Evolutionary conservation across 2,329 filamentous ascomycete genomes (phyloP), one percentile per base, ranked within the genome.

Genomic region (Sporothrix humicola): DNA sequence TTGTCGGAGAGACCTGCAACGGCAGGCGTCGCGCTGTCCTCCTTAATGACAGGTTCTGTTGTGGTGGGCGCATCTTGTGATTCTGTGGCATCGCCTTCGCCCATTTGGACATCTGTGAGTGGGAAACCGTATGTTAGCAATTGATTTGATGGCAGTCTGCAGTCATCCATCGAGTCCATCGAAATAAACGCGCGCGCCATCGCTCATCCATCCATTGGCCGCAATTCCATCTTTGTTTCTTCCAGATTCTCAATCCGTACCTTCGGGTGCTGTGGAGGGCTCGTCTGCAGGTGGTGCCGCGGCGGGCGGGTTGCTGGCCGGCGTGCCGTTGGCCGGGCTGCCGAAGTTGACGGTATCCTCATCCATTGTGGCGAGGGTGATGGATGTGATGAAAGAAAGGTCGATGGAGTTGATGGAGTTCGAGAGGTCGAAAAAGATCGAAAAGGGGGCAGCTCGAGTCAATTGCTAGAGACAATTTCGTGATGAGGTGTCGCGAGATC

Each of bases 71-170:
- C 63, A 23, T 42, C 42, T 20, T 71, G 65, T 66, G 70, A 15
- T 44, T 72, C 69, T 31, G 75, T 78, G 56, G 82, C 78, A 31
- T 82, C 78, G 50, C 82, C 82, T 77, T 90, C 89, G 37, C 85
- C 85, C 89, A 92, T 92, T 75, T 89, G 86, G 59, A 91, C 82
- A 83, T 93, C 91, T 90, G 31, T 2, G 26, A 20, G 26, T 17
- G 50, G 17, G 20, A 26, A 7, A 23, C n/a, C n/a, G 10, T 23
- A 48, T 4, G 61, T 66, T 66, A 66, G 61, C 42, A 37, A 26
- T 66, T 26, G 3, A n/a, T 48, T 26, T 56, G 52, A 13, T 13
- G 12, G 20, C n/a, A 8, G 12, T 9, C 7, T 37, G 31, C 31
- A 37, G 7, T 37, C 31, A 37, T 37, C 31, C 31, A 37, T 37